Evolutionary conservation across 176 grass and related monocot genomes (phyloP).

Genomic region (Guadua angustifolia): DNA sequence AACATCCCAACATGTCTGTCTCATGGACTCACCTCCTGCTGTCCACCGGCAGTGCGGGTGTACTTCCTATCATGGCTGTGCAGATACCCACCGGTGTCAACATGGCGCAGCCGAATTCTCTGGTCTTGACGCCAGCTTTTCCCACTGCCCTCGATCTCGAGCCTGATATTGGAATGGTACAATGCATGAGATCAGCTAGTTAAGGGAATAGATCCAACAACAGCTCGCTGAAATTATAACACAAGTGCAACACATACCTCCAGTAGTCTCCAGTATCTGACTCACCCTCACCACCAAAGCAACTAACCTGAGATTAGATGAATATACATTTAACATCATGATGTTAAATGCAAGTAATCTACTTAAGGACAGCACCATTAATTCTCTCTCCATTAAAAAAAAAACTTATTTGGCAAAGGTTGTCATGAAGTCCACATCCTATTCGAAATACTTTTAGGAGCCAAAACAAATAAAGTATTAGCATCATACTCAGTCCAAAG

Average conservation of each 20-base stretch:
- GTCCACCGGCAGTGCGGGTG: constrained; percentile 81
- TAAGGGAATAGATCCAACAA: background rate
- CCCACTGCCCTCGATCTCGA: constrained; percentile 72
- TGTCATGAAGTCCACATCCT: background rate
- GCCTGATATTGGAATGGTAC: constrained; percentile 40
- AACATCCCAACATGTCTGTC: background rate
- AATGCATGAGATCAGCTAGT: constrained; percentile 12
- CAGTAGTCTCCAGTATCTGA: constrained; percentile 96
- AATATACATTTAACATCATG: constrained; percentile 1
- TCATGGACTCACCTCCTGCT: constrained; percentile 78
- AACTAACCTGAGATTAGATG: constrained; percentile 72
- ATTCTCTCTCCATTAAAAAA: background rate
- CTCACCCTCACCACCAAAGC: constrained; percentile 76
- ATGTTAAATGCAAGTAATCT: constrained; percentile 11
- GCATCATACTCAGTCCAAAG: background rate
- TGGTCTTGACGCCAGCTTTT: constrained; percentile 85
- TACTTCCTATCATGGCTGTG: constrained; percentile 96
- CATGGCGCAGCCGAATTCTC: constrained; percentile 68
- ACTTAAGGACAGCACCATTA: background rate
- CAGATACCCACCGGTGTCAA: constrained; percentile 85
- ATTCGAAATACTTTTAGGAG: constrained; percentile 3
- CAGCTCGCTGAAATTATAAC: background rate
- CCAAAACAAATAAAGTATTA: background rate
- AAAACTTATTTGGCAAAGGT: background rate
- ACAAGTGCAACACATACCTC: constrained; percentile 55